A percentile compares a stretch with the other conserved stretches of the same genome.
Conservation (phyloP, 108 stramenopile genomes). For the Nitzschia putrida region DNA sequence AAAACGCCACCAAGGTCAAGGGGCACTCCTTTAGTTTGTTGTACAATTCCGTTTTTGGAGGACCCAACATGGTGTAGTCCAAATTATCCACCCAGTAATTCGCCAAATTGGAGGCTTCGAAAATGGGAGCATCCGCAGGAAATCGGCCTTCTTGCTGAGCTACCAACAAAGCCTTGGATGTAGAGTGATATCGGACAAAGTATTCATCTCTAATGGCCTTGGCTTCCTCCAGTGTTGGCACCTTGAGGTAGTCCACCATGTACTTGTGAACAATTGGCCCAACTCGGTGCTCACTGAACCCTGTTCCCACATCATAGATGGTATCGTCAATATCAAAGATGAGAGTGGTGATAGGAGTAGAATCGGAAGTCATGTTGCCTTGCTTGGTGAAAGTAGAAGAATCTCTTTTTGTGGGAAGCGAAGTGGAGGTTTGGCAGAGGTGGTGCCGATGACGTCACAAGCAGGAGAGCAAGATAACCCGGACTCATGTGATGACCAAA, state of each 20-base stretch:
- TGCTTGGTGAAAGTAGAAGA: too few species aligned
- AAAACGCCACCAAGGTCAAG: slow-evolving; percentile 66
- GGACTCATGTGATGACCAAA: too few species aligned
- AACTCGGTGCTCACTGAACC: slow-evolving; percentile 84
- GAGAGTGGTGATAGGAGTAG: slow-evolving; percentile 42
- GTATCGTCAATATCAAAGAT: slow-evolving; percentile 90
- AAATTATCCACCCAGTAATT: slow-evolving; percentile 71
- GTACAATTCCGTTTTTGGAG: slow-evolving; percentile 39
- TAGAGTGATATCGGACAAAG: slow-evolving; percentile 75
- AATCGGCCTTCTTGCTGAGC: slow-evolving; percentile 74
- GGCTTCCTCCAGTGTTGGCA: slow-evolving; percentile 50
- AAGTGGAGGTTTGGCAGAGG: too few species aligned
- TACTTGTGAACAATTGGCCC: slow-evolving; percentile 56
- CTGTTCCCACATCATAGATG: slow-evolving; percentile 77
- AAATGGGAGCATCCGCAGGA: slow-evolving; percentile 43
- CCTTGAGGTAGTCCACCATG: slow-evolving; percentile 73
- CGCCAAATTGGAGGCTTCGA: slow-evolving; percentile 42
- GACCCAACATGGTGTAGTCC: slow-evolving; percentile 62
- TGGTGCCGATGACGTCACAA: too few species aligned
- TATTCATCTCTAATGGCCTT: slow-evolving; percentile 62
- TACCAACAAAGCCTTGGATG: slow-evolving; percentile 75
- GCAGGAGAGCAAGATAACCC: too few species aligned
- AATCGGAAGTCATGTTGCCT: too few species aligned
- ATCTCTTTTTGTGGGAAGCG: too few species aligned
- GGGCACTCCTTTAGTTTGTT: slow-evolving; percentile 45